Evolutionary conservation across 2,329 filamentous ascomycete genomes (phyloP), one percentile per base, ranked within the genome.

Genomic region (Xylaria sp.): DNA sequence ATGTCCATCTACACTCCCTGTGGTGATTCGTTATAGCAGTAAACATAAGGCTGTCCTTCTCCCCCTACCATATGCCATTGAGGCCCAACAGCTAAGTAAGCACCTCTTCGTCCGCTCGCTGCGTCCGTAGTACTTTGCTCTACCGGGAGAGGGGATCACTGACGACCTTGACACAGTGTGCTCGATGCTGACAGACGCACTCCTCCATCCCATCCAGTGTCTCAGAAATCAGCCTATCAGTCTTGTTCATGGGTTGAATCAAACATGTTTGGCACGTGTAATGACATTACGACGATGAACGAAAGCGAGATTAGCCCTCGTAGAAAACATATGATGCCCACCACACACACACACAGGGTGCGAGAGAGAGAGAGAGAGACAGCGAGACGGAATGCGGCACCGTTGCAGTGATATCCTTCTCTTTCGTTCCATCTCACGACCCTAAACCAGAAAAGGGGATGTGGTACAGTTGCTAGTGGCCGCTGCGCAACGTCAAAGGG

Each of bases 261-360:
- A 42, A 25, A 42, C 14, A 45, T 58, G 61, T 54, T 60, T 61
- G 46, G 61, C 61, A 62, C 59, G 61, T 62, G 64, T 62, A n/a
- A 46, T 56, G 61, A 40, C n/a, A 52, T 17, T 38, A 38, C 28
- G 21, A 33, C 17, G 43, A 61, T 4, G 35, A 47, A 33, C 19
- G 38, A 33, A n/a, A 21, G 46, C 19, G 43, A 17, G n/a, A 28
- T 55, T 23, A 45, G 31, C 35, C 17, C 45, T 56, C 54, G n/a
- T n/a, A n/a, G n/a, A n/a, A n/a, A n/a, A 61, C 45, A 56, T 52
- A 33, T 31, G 11, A 25, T 23, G 11, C 42, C 6, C 45, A 47
- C 23, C 40, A 61, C 37, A 52, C 38, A 38, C 35, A 23, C 28
- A 17, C 35, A 37, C 15, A 14, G 46, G 25, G 61, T 58, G 33